Percentiles rank a stretch among this genome's conserved stretches.
These are phyloP conservation scores for Chlamydomonas incerta DNA, from an alignment of 139 green algal species.

Conservation along the genomic window DNA sequence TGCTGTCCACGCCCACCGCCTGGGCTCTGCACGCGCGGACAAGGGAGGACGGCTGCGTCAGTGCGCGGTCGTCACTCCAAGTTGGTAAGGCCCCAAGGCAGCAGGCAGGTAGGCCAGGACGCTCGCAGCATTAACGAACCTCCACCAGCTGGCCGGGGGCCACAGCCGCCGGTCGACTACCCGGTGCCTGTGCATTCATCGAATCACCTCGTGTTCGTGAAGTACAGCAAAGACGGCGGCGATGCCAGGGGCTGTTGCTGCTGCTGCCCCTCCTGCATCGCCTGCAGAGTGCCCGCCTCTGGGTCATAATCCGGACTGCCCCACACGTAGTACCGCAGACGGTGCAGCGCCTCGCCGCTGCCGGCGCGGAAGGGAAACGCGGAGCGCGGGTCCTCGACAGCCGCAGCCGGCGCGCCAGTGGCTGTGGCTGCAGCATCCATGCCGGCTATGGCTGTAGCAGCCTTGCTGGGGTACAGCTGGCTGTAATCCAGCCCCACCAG, in stretches of 20 bases:
- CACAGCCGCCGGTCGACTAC: no score
- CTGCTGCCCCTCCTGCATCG: not conserved
- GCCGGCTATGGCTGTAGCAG: not conserved
- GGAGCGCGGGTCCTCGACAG: not conserved
- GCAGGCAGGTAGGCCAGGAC: no score
- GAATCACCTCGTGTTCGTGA: slow-evolving; percentile 38
- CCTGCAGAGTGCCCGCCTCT: not conserved
- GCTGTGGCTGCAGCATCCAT: not conserved
- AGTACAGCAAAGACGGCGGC: slow-evolving; percentile 23
- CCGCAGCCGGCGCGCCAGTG: not conserved
- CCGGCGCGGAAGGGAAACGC: slow-evolving; percentile 39
- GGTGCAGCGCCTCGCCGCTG: not conserved
- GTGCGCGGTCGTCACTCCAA: no score
- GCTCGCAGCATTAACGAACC: no score
- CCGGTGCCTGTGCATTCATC: no score
- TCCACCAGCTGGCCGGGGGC: no score
- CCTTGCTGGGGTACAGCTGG: not conserved
- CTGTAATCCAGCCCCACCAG: slow-evolving; percentile 5
- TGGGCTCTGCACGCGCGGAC: not conserved
- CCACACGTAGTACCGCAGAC: slow-evolving; percentile 38
- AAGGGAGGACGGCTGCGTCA: no score
- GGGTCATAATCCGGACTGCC: not conserved
- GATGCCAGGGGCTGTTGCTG: not conserved
- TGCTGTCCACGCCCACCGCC: slow-evolving; percentile 75
- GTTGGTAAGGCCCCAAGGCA: no score